phyloP scores from a whole-genome alignment of 139 green algal genomes.

The Ulvella scutata region DNA sequence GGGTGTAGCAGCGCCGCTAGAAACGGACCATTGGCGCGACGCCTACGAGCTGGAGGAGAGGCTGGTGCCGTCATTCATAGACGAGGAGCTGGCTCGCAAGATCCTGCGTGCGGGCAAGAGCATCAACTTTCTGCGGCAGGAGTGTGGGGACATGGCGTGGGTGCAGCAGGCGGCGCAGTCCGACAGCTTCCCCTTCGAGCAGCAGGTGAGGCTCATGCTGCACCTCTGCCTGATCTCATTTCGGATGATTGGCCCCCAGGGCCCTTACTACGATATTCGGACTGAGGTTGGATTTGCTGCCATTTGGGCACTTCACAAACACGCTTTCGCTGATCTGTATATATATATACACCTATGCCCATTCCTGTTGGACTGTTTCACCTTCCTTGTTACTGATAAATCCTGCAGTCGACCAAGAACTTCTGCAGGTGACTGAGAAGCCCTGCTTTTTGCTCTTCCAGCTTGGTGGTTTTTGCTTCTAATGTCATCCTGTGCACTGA shows the following conservation, averaged over 20 bases:
- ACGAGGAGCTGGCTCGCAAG: conserved; percentile 29
- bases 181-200: conserved; percentile 5
- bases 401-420: no score
- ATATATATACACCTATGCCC: neutral
- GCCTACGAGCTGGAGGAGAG: conserved; percentile 37
- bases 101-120: conserved; percentile 77
- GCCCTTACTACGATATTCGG: no score
- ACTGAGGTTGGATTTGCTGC: no score
- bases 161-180: conserved; percentile 24
- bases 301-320: no score
- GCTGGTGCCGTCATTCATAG: conserved; percentile 42
- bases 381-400: no score
- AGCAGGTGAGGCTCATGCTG: neutral
- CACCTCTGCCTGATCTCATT: neutral
- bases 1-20: neutral
- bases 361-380: no score
- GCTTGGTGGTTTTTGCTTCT: no score
- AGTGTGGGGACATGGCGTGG: conserved; percentile 61
- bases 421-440: no score
- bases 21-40: conserved; percentile 33
- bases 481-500: no score
- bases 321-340: neutral
- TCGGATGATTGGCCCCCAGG: no score
- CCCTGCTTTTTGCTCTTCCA: no score
- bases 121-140: conserved; percentile 78